These are phyloP conservation scores for Cardiospermum halicacabum DNA, from an alignment of 345 rosid genomes.

Conservation along the genomic window DNA sequence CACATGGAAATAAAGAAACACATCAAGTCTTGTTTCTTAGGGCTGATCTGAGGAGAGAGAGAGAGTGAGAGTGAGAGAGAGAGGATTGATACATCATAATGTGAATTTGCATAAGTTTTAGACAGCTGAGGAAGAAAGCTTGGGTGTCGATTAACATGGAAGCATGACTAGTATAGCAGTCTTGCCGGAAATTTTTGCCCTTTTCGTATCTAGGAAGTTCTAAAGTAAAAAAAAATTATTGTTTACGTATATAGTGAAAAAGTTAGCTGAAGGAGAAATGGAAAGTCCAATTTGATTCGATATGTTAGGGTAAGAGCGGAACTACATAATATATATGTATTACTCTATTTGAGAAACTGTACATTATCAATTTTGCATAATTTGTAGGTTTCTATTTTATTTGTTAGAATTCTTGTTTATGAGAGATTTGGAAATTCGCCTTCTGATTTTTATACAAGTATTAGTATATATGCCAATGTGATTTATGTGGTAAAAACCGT, in stretches of 20 bases:
- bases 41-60: constrained; percentile 22
- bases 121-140: constrained; percentile 24
- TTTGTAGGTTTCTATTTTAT: constrained; percentile 11
- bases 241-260: constrained; percentile 48
- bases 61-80: no score
- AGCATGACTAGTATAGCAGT: constrained; percentile 26
- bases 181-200: constrained; percentile 26
- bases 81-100: constrained; percentile 5
- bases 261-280: constrained; percentile 19
- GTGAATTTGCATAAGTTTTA: constrained; percentile 17
- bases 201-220: constrained; percentile 23
- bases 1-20: constrained; percentile 21
- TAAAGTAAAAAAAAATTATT: constrained; percentile 44
- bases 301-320: constrained; percentile 23
- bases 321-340: constrained; percentile 20
- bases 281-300: constrained; percentile 21
- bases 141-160: constrained; percentile 19
- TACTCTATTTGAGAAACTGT: constrained; percentile 44
- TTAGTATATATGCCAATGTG: background rate
- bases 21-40: constrained; percentile 13
- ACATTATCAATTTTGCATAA: constrained; percentile 69
- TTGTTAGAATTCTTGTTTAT: background rate
- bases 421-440: background rate
- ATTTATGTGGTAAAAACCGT: no score
- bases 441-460: background rate